These are phyloP conservation scores for Colletotrichum musae DNA, from an alignment of 2,329 filamentous ascomycete genomes.

Conservation along the genomic window DNA sequence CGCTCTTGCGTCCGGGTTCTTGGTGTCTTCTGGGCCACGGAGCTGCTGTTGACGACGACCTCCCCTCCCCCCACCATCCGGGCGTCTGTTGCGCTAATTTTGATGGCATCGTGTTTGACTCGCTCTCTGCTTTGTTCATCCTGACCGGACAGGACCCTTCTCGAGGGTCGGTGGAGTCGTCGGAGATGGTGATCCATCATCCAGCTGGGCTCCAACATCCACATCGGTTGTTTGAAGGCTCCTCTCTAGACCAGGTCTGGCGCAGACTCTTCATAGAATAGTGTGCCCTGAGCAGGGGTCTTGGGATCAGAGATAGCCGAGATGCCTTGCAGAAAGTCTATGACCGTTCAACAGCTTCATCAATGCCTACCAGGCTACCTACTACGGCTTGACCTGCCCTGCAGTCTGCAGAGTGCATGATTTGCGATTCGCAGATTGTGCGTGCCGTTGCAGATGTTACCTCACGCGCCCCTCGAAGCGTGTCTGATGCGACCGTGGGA, in stretches of 20 bases:
- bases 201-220: slow-evolving; percentile 1
- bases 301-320: slow-evolving; percentile 23
- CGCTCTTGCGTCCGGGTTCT: not conserved
- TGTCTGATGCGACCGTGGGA: slow-evolving; percentile 1
- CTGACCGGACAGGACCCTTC: not conserved
- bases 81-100: slow-evolving; percentile 22
- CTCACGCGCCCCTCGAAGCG: not conserved
- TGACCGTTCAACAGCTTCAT: not conserved
- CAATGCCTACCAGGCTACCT: no score
- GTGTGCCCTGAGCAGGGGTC: slow-evolving; percentile 1
- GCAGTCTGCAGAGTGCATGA: not conserved
- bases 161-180: not conserved
- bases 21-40: slow-evolving; percentile 8
- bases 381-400: not conserved
- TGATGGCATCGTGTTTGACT: slow-evolving; percentile 19
- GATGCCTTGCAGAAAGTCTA: not conserved
- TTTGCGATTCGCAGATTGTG: not conserved
- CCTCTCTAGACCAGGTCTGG: not conserved
- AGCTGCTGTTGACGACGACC: not conserved
- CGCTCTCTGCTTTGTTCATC: not conserved
- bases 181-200: slow-evolving; percentile 8
- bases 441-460: slow-evolving; percentile 5
- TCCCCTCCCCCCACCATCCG: slow-evolving; percentile 7
- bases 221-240: not conserved
- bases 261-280: no score